Evolutionary conservation across 805 yeast genomes (phyloP), one percentile per base, ranked within the genome.

Genomic region (Starmera dryadoides): DNA sequence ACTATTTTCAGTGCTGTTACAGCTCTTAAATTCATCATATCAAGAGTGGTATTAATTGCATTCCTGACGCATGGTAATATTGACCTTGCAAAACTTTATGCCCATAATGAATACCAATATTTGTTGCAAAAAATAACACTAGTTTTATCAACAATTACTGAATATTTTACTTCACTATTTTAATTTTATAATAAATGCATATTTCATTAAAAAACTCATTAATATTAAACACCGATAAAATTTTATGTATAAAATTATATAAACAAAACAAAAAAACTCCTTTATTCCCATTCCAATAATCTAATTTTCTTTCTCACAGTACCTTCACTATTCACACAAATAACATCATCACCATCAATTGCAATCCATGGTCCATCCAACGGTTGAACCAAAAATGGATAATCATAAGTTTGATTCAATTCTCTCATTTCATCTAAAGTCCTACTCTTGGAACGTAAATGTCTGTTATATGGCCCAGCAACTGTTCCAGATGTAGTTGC

Each of bases 301-400:
- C 60, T 50, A 16, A 68, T 55, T 26, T 50, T 51, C 36, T 63
- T 58, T 33, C 66, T 50, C 10, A 56, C 52, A 2, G 72, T 65
- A 11, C 66, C 67, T 20, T 62, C 66, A 4, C 60, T 54, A 40
- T 73, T 68, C 8, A 75, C 77, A 48, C 73, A 63, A 16, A 76
- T 64, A 30, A 72, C 64, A 43, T 72, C 71, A 22, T 68, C 69
- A 2, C 77, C 77, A 44, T 81, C 87, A 14, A 80, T 65, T 1
- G 81, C 83, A 26, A 89, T 66, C 75, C 94, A 76, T 0, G 98
- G 96, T 0, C 95, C 95, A 47, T 87, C 96, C 34, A 91, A 62
- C 5, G 76, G 73, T 36, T 72, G 75, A 0, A 80, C 69, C 48
- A 86, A 60, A 47, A 76, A 76, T 2, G 96, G 96, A 58, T 86